These are phyloP conservation scores for Dalbergia oliveri DNA, from an alignment of 306 rosid genomes.

Conservation along the genomic window DNA sequence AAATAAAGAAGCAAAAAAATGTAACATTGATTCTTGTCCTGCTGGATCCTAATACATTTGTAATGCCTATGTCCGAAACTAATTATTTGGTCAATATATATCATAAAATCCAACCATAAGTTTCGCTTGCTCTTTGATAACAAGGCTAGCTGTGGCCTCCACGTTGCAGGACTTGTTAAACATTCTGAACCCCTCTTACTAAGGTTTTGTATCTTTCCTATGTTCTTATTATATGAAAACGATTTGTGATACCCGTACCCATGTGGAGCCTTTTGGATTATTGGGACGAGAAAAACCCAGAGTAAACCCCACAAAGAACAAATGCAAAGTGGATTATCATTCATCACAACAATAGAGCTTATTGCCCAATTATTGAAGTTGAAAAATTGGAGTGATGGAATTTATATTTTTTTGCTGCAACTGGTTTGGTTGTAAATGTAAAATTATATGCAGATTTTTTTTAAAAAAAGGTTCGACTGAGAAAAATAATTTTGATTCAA, in stretches of 20 bases:
- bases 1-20: neutral
- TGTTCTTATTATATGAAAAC: conserved; percentile 38
- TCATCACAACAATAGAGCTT: neutral
- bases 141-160: conserved; percentile 24
- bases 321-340: neutral
- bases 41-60: neutral
- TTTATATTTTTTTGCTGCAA: neutral
- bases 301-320: conserved; percentile 25
- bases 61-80: neutral
- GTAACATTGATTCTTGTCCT: conserved; percentile 2
- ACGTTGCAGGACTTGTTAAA: conserved; percentile 11
- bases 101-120: conserved; percentile 5
- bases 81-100: neutral
- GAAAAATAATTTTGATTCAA: too few species aligned
- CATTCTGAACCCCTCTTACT: conserved; percentile 24
- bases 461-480: too few species aligned
- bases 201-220: conserved; percentile 13
- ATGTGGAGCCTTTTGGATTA: conserved; percentile 19
- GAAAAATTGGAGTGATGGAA: neutral
- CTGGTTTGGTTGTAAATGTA: neutral
- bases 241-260: conserved; percentile 5
- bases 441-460: neutral
- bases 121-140: conserved; percentile 2
- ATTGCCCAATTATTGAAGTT: neutral
- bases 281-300: neutral